Evolutionary conservation across 2,329 filamentous ascomycete genomes (phyloP).

Genomic region (Hypoxylon sp.): DNA sequence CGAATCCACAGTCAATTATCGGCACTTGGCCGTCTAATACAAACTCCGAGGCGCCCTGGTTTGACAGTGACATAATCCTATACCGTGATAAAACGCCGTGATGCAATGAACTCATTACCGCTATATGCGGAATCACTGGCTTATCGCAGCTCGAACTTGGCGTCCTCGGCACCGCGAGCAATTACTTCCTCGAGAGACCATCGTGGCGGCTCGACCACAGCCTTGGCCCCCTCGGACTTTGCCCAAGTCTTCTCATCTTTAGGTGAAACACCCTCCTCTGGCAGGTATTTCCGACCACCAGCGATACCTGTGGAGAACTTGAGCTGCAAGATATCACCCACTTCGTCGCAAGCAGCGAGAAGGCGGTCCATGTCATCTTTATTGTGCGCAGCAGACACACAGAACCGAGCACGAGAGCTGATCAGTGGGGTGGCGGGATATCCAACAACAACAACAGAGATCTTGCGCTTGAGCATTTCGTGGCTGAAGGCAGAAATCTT

Average conservation of each 20-base stretch:
- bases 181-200: constrained; percentile 89
- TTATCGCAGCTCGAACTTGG: constrained; percentile 75
- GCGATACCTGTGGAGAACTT: constrained; percentile 98
- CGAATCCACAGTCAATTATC: constrained; percentile 37
- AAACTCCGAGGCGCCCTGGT: constrained; percentile 44
- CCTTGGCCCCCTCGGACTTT: constrained; percentile 69
- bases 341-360: constrained; percentile 87
- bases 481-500: constrained; percentile 99
- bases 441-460: constrained; percentile 95
- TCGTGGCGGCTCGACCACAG: constrained; percentile 78
- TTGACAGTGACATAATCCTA: constrained; percentile 35
- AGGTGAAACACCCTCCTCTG: constrained; percentile 73
- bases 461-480: constrained; percentile 98
- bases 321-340: constrained; percentile 89
- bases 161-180: constrained; percentile 75
- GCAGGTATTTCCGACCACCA: constrained; percentile 81
- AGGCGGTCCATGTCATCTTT: constrained; percentile 97
- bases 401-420: constrained; percentile 93
- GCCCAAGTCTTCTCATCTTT: constrained; percentile 77
- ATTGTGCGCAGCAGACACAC: constrained; percentile 93
- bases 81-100: constrained; percentile 42
- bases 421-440: constrained; percentile 97
- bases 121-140: constrained; percentile 20
- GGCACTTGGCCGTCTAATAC: constrained; percentile 36
- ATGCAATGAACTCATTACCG: constrained; percentile 38